Evolutionary conservation across 768 basidiomycete species (phyloP).

Genomic region (Phaffia tasmanica): DNA sequence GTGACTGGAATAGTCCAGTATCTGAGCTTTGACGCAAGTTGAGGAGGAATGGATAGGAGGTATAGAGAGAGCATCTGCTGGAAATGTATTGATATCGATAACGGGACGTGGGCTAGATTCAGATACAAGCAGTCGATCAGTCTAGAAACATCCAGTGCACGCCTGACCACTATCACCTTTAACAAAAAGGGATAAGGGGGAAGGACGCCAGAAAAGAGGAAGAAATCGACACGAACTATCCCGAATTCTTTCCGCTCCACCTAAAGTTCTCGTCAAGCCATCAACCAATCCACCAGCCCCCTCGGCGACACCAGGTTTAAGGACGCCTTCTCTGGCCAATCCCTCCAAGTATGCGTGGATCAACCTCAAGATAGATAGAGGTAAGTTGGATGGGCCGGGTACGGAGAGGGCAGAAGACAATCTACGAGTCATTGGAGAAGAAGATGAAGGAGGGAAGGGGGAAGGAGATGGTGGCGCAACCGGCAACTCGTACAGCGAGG

Average conservation of each 20-base stretch:
- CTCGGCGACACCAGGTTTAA: conserved; percentile 9
- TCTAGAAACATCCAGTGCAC: neutral
- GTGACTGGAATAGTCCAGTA: conserved; percentile 7
- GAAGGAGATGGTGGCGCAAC: conserved; percentile 1
- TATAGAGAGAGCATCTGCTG: conserved; percentile 22
- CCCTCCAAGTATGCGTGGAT: conserved; percentile 14
- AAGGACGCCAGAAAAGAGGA: neutral
- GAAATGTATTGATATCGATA: conserved; percentile 20
- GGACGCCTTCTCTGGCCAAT: neutral
- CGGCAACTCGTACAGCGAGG: conserved; percentile 13
- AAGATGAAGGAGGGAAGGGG: neutral
- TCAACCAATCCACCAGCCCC: neutral
- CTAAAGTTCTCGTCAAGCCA: conserved; percentile 1
- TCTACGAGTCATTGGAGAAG: neutral
- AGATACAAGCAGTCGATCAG: neutral
- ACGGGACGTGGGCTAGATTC: conserved; percentile 6
- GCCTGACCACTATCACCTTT: neutral
- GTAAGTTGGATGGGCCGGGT: conserved; percentile 11
- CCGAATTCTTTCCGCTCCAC: conserved; percentile 11
- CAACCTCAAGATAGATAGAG: conserved; percentile 19
- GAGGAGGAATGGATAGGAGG: conserved; percentile 15
- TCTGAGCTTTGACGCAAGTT: conserved; percentile 2
- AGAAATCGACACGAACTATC: conserved; percentile 10
- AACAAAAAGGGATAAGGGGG: neutral
- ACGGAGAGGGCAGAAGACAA: neutral